Evolutionary conservation across 2,329 filamentous ascomycete genomes (phyloP).

Genomic region (Coccinonectria pachysandricola): DNA sequence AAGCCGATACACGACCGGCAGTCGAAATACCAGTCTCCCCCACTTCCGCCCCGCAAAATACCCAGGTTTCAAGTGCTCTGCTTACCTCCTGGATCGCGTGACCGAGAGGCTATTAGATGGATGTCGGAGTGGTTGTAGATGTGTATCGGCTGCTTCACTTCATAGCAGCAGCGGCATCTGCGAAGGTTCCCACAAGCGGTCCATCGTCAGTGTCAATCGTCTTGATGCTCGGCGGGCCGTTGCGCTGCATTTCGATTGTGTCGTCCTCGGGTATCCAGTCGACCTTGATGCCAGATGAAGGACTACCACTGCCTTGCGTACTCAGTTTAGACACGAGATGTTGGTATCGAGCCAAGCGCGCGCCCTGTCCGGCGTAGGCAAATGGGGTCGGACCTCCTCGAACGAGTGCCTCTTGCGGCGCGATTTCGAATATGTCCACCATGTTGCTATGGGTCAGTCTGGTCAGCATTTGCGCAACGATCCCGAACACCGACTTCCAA

Average conservation of each 20-base stretch:
- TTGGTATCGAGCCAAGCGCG: slow-evolving; percentile 48
- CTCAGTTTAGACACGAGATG: slow-evolving; percentile 51
- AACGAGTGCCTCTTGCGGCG: slow-evolving; percentile 36
- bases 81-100: too few relatives aligned
- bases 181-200: slow-evolving; percentile 49
- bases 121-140: too few relatives aligned
- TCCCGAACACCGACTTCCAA: too few relatives aligned
- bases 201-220: slow-evolving; percentile 24
- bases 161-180: slow-evolving; percentile 46
- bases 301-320: slow-evolving; percentile 31
- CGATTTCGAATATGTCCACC: slow-evolving; percentile 58
- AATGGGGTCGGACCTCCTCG: slow-evolving; percentile 30
- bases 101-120: too few relatives aligned
- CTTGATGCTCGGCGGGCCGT: slow-evolving; percentile 23
- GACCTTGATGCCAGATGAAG: slow-evolving; percentile 34
- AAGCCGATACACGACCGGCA: too few relatives aligned
- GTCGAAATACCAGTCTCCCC: too few relatives aligned
- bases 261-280: slow-evolving; percentile 48
- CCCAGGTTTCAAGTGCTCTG: too few relatives aligned
- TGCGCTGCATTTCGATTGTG: slow-evolving; percentile 33
- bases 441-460: slow-evolving; percentile 52
- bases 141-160: too few relatives aligned
- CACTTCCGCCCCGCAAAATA: too few relatives aligned
- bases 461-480: too few relatives aligned
- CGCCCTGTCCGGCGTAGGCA: slow-evolving; percentile 43